phyloP scores from a whole-genome alignment of 1,284 basidiomycete species.

The Tilletia walkeri region DNA sequence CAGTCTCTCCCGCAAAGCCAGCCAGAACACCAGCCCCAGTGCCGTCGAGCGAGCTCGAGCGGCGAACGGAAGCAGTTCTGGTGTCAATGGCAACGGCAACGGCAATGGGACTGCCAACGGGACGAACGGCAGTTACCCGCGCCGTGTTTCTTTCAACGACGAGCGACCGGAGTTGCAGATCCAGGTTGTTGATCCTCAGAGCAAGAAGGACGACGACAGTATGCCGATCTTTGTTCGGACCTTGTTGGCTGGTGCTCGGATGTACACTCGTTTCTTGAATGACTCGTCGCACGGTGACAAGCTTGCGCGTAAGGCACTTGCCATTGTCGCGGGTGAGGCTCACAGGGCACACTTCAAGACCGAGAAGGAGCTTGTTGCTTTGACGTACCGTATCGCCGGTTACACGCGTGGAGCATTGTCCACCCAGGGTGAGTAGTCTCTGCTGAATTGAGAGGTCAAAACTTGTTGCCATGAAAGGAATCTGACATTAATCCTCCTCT shows the following conservation, averaged over 20 bases:
- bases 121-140: neutral
- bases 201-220: conserved; percentile 29
- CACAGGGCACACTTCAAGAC: conserved; percentile 19
- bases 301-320: conserved; percentile 36
- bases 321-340: conserved; percentile 27
- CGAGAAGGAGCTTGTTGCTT: conserved; percentile 26
- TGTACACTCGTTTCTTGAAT: conserved; percentile 32
- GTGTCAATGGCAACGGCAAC: conserved; percentile 13
- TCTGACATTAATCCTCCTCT: neutral
- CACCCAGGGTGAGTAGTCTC: conserved; percentile 22
- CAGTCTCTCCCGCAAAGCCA: conserved; percentile 23
- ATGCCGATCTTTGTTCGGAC: conserved; percentile 33
- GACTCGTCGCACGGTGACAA: conserved; percentile 35
- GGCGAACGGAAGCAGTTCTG: neutral
- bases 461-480: neutral
- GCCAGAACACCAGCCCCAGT: neutral
- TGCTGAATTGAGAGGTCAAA: too few relatives aligned
- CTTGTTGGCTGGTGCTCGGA: conserved; percentile 42
- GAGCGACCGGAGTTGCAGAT: neutral
- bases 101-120: neutral
- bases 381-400: conserved; percentile 35
- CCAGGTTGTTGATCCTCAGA: neutral
- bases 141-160: neutral
- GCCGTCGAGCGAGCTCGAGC: neutral
- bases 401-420: conserved; percentile 34